Evolutionary conservation across 345 rosid genomes (phyloP).

Genomic region (Bruguiera sexangula): DNA sequence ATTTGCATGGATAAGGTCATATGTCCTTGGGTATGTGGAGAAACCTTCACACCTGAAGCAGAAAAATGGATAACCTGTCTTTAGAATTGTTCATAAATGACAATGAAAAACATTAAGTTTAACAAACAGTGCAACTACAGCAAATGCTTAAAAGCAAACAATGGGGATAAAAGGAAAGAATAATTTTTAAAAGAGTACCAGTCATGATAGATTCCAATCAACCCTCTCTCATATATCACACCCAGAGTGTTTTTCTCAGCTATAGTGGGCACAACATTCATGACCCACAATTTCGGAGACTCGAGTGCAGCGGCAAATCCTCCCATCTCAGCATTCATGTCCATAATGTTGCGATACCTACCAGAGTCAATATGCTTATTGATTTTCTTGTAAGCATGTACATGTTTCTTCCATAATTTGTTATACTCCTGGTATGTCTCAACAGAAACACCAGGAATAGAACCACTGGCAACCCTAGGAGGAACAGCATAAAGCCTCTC

Average conservation of each 20-base stretch:
- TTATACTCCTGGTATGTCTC: constrained; percentile 77
- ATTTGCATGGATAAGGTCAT: constrained; percentile 83
- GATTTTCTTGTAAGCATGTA: constrained; percentile 74
- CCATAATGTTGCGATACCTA: constrained; percentile 95
- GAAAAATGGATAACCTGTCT: background rate
- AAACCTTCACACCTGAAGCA: constrained; percentile 89
- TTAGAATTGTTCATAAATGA: background rate
- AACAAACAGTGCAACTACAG: background rate
- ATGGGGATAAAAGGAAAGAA: background rate
- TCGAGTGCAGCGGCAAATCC: constrained; percentile 91
- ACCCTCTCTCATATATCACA: constrained; percentile 79
- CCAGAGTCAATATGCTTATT: constrained; percentile 70
- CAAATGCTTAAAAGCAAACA: background rate
- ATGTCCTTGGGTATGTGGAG: constrained; percentile 98
- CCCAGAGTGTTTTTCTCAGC: constrained; percentile 77
- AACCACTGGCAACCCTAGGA: constrained; percentile 80
- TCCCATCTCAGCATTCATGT: constrained; percentile 97
- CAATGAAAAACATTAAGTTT: background rate
- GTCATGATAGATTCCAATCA: constrained; percentile 96
- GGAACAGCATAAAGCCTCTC: constrained; percentile 78
- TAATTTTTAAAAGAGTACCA: constrained; percentile 41
- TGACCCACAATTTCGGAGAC: constrained; percentile 78
- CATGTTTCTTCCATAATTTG: constrained; percentile 77
- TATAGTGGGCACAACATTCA: constrained; percentile 95
- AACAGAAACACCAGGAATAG: constrained; percentile 72